phyloP scores from a whole-genome alignment of 805 yeast species.

The Candida awuae region DNA sequence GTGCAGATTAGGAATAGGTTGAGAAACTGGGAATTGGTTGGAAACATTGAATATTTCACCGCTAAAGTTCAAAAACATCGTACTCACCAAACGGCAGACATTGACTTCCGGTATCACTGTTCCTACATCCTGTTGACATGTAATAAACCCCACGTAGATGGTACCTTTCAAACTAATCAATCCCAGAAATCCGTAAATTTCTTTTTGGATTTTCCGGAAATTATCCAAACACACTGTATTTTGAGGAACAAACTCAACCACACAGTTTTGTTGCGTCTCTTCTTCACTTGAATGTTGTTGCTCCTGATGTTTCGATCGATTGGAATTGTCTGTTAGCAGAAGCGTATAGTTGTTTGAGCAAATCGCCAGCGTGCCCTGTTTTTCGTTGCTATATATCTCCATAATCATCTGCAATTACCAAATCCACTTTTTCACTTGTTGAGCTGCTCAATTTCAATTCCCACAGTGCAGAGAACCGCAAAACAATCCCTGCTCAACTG shows the following conservation, averaged over 20 bases:
- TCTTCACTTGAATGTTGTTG: background rate
- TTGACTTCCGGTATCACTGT: conserved; percentile 44
- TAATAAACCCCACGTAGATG: conserved; percentile 51
- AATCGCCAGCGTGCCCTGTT: too few relatives aligned
- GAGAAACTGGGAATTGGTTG: conserved; percentile 2
- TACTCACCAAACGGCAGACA: conserved; percentile 47
- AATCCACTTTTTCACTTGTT: too few relatives aligned
- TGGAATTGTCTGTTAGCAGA: conserved; percentile 4
- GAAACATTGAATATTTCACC: conserved; percentile 27
- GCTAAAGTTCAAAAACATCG: conserved; percentile 58
- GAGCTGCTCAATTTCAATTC: too few relatives aligned
- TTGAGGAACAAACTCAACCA: conserved; percentile 48
- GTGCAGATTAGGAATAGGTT: conserved; percentile 3
- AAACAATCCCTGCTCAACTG: too few relatives aligned
- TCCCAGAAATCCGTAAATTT: conserved; percentile 52
- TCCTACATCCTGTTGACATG: conserved; percentile 48
- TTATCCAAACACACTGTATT: conserved; percentile 22
- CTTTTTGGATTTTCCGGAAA: conserved; percentile 5
- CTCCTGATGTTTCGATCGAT: background rate
- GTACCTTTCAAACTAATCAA: conserved; percentile 45
- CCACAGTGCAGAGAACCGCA: too few relatives aligned
- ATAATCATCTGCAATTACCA: too few relatives aligned
- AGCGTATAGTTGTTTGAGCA: conserved; percentile 8
- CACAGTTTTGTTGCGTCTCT: conserved; percentile 26
- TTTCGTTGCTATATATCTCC: too few relatives aligned